Percentiles rank a stretch among this genome's conserved stretches.
phyloP scores from a whole-genome alignment of 495 filamentous ascomycete genomes.

The Cenococcum geophilum region DNA sequence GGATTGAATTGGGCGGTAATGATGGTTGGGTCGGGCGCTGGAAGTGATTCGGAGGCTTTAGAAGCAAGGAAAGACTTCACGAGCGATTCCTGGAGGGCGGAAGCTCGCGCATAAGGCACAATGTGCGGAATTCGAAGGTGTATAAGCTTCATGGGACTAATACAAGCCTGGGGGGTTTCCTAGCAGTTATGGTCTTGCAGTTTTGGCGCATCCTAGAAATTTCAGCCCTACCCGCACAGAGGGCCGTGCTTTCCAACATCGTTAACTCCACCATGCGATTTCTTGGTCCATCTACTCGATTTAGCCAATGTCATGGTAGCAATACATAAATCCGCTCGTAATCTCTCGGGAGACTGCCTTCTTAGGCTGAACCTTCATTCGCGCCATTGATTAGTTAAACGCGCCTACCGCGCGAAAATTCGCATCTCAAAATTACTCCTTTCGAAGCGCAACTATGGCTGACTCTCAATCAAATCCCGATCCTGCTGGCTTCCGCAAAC shows the following conservation, averaged over 20 bases:
- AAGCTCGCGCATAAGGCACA: constrained; percentile 41
- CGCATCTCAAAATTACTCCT: no score
- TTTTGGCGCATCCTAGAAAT: background rate
- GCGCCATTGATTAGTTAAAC: no score
- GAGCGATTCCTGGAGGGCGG: constrained; percentile 41
- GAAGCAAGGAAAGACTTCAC: constrained; percentile 43
- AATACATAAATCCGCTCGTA: no score
- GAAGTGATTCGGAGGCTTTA: constrained; percentile 37
- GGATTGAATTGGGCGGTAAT: constrained; percentile 79
- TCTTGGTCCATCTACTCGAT: background rate
- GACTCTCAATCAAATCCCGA: no score
- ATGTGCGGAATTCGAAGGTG: constrained; percentile 65
- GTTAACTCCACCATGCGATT: background rate
- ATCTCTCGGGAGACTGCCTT: no score
- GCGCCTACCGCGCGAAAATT: no score
- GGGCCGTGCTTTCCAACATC: background rate
- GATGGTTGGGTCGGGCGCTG: constrained; percentile 57
- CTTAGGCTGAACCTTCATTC: no score
- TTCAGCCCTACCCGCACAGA: background rate
- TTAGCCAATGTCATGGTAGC: no score
- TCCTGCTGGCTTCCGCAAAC: constrained; percentile 14
- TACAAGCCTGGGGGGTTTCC: background rate
- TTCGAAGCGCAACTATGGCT: no score
- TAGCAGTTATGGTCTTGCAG: background rate
- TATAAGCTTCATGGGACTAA: constrained; percentile 42